These are phyloP conservation scores for Annulohypoxylon moriforme DNA, from an alignment of 495 filamentous ascomycete genomes.

Conservation along the genomic window DNA sequence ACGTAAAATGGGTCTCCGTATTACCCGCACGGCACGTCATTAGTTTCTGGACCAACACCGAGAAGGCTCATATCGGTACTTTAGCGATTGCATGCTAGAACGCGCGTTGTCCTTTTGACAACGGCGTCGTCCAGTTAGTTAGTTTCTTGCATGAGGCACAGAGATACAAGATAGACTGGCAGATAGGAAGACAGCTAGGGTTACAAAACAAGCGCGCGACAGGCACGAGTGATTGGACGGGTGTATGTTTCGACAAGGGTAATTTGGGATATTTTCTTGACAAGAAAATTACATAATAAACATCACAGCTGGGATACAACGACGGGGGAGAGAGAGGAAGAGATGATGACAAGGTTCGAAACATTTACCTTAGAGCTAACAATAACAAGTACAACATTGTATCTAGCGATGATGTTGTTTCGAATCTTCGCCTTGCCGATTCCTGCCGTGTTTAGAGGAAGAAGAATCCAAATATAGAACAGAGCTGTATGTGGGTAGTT, in stretches of 20 bases:
- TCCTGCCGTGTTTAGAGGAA: constrained; percentile 28
- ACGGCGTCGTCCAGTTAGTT: neutral
- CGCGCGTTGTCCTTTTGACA: constrained; percentile 6
- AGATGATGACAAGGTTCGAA: constrained; percentile 9
- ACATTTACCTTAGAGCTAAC: neutral
- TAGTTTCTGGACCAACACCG: neutral
- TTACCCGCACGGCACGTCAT: neutral
- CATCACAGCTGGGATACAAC: constrained; percentile 14
- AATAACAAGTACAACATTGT: constrained; percentile 21
- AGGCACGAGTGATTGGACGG: constrained; percentile 25
- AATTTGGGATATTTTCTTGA: constrained; percentile 4
- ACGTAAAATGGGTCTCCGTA: constrained; percentile 14
- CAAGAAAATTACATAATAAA: constrained; percentile 25
- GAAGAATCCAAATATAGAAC: constrained; percentile 43
- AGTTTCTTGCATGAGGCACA: constrained; percentile 1
- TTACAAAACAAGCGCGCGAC: constrained; percentile 36
- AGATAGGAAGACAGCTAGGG: constrained; percentile 6
- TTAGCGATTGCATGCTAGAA: neutral
- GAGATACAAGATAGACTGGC: neutral
- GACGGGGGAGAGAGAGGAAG: neutral
- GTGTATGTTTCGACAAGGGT: neutral
- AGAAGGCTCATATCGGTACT: neutral
- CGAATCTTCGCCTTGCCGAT: constrained; percentile 29
- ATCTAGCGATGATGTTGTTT: constrained; percentile 34
- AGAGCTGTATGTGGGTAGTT: constrained; percentile 25